These are phyloP conservation scores for Hygrophorus russula DNA, from an alignment of 768 basidiomycete genomes.

Conservation along the genomic window DNA sequence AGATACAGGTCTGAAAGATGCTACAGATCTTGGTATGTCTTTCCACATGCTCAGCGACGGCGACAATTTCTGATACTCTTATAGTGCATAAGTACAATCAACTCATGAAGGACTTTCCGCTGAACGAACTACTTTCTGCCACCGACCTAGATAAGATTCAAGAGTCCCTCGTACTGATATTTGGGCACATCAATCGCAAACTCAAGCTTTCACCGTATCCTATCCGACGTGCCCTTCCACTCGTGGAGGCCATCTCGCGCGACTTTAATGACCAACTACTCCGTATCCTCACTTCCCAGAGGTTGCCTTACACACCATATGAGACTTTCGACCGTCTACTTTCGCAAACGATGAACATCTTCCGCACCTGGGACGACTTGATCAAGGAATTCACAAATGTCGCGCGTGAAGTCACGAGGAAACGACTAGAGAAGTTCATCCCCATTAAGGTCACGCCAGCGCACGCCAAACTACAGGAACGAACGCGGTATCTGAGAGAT, in stretches of 20 bases:
- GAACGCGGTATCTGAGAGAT: constrained; percentile 74
- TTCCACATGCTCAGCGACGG: background rate
- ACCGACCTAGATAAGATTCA: constrained; percentile 95
- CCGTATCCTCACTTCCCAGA: constrained; percentile 81
- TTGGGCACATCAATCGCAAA: constrained; percentile 90
- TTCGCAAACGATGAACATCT: constrained; percentile 61
- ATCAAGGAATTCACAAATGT: constrained; percentile 92
- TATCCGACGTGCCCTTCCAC: constrained; percentile 87
- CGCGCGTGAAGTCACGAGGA: constrained; percentile 84
- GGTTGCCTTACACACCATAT: constrained; percentile 89
- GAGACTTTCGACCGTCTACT: constrained; percentile 87
- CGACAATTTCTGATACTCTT: background rate
- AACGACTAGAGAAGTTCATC: constrained; percentile 86
- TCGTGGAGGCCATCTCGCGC: constrained; percentile 95
- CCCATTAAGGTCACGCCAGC: constrained; percentile 91
- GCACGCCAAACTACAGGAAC: constrained; percentile 84
- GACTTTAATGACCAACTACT: constrained; percentile 96
- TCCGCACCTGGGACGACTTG: constrained; percentile 79
- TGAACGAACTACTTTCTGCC: constrained; percentile 92
- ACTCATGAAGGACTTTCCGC: constrained; percentile 97
- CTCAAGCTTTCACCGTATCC: constrained; percentile 95
- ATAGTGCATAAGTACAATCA: constrained; percentile 96
- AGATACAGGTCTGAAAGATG: constrained; percentile 93
- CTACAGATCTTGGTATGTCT: constrained; percentile 69
- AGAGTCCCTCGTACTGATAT: constrained; percentile 79